Conservation (phyloP, 371 early-diverging fungal species). For the Mortierella sp. region DNA sequence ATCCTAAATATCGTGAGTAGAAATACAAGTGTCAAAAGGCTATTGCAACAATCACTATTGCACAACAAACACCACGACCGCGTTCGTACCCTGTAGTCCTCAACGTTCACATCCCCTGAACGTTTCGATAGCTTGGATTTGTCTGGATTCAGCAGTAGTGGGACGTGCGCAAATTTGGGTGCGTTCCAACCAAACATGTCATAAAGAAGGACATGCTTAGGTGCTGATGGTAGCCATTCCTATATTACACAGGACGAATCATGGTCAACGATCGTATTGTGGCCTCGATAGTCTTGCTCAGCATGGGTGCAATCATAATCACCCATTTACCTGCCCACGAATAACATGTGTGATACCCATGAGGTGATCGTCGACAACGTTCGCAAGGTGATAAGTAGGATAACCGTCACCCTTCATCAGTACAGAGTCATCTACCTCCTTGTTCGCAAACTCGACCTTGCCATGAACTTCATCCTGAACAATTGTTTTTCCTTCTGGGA, state of each 20-base stretch:
- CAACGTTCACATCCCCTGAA: constrained; percentile 80
- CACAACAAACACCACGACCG: background rate
- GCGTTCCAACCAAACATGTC: constrained; percentile 82
- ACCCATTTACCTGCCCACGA: constrained; percentile 89
- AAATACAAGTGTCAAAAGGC: background rate
- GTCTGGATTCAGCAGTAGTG: constrained; percentile 85
- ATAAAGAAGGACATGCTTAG: constrained; percentile 90
- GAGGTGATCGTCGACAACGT: constrained; percentile 92
- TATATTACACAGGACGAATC: constrained; percentile 16
- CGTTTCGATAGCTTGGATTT: constrained; percentile 91
- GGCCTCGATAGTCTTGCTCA: too few relatives aligned
- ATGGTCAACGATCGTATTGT: background rate
- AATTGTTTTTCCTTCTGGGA: constrained; percentile 68
- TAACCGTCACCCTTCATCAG: constrained; percentile 92
- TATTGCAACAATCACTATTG: background rate
- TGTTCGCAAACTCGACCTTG: constrained; percentile 72
- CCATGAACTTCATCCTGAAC: constrained; percentile 87
- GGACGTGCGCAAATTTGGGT: constrained; percentile 89
- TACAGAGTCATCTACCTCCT: constrained; percentile 87
- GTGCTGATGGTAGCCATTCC: constrained; percentile 95
- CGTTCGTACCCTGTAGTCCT: constrained; percentile 63
- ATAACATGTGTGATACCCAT: constrained; percentile 94
- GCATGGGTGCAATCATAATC: background rate
- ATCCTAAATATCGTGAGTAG: constrained; percentile 49
- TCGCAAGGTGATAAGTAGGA: constrained; percentile 96